These are phyloP conservation scores for Pogostemon cablin DNA, from an alignment of 257 asterid genomes.

Conservation along the genomic window DNA sequence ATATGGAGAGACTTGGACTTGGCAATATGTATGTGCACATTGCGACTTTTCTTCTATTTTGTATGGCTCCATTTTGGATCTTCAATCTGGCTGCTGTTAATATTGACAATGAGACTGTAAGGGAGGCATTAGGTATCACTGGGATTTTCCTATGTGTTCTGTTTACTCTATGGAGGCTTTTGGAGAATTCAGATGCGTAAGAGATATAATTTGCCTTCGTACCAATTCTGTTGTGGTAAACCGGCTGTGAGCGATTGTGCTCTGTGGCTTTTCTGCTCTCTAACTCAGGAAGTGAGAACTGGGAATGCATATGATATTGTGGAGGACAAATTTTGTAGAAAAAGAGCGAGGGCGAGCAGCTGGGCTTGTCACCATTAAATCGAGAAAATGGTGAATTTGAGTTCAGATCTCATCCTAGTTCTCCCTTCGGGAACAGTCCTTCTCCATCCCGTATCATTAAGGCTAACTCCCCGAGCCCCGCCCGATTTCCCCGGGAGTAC, in stretches of 20 bases:
- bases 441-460: constrained; percentile 41
- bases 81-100: constrained; percentile 78
- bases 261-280: constrained; percentile 74
- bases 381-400: constrained; percentile 61
- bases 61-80: constrained; percentile 83
- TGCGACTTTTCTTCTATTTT: constrained; percentile 76
- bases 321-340: constrained; percentile 66
- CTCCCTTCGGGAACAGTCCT: constrained; percentile 16
- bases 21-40: constrained; percentile 91
- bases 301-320: constrained; percentile 67
- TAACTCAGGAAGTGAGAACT: constrained; percentile 83
- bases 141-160: constrained; percentile 81
- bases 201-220: constrained; percentile 65
- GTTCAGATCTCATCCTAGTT: constrained; percentile 31
- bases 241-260: constrained; percentile 66
- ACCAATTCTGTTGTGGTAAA: constrained; percentile 55
- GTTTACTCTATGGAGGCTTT: constrained; percentile 76
- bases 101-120: constrained; percentile 58
- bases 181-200: constrained; percentile 92
- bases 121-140: constrained; percentile 62
- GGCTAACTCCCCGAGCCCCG: constrained; percentile 49
- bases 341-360: constrained; percentile 32
- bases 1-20: constrained; percentile 85
- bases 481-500: constrained; percentile 43
- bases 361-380: constrained; percentile 44